Base-by-base conservation (phyloP, 2,329 filamentous ascomycete genomes). In the Aspergillus spinulosporus region DNA sequence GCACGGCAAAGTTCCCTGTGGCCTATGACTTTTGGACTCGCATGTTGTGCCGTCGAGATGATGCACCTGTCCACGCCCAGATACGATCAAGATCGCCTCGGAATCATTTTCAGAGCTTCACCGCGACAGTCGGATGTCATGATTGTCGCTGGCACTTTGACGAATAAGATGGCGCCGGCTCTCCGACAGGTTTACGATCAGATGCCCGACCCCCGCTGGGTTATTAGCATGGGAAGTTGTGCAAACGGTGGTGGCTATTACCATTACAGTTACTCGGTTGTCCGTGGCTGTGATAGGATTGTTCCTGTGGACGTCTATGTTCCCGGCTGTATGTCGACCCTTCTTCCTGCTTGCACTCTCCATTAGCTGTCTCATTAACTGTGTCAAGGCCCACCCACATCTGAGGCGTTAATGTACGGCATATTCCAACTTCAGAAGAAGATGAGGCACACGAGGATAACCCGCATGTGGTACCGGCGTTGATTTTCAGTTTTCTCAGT, bases 141-240 rank as follows among this genome's bases (percentile, higher is more conserved):
- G 90, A 93, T 96, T 68, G 91, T 96, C 21, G 91, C 92, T 29
- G 92, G 92, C 57, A 96, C 92, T 29, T 83, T 96, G 60, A 95
- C 90, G 66, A 96, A 96, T 82, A 96, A 96, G 81, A 96, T 96
- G 92, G 91, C 90, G 0, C 90, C 92, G 2, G 92, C 92, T 32
- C 79, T 96, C 70, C 83, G 92, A 74, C 90, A 94, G 77, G 88
- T 95, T 60, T 96, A 96, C 78, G 92, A 96, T 75, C 92, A 95
- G 80, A 96, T 96, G 91, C 92, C 92, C 46, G 92, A 96, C 46
- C 92, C 91, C 36, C 84, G 90, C 67, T 96, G 91, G 91, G 90
- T 93, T 52, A 84, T 88, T 68, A 89, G 86, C 68, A 93, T 93
- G 89, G 89, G 89, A 21, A 89, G 86, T 70, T 93, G 89, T 74